Percentiles rank a stretch among this genome's conserved stretches.
These are phyloP conservation scores for Talaromyces sp. DNA, from an alignment of 2,329 filamentous ascomycete species.

Conservation along the genomic window DNA sequence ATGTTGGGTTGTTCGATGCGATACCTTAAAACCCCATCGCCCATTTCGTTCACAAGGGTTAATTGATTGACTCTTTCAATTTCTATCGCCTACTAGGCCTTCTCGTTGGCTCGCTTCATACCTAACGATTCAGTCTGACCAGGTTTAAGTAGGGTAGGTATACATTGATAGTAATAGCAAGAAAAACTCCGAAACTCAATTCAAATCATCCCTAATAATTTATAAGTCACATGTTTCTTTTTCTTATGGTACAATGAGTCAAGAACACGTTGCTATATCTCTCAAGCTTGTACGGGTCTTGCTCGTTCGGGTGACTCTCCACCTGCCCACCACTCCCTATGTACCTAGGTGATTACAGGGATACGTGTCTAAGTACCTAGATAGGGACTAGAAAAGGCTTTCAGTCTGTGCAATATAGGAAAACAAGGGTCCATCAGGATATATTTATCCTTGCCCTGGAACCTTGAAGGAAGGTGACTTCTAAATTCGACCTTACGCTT, in stretches of 20 bases:
- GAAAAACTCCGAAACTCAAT: neutral
- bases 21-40: neutral
- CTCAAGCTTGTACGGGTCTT: neutral
- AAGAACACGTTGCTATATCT: neutral
- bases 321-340: neutral
- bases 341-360: neutral
- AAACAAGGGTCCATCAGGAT: neutral
- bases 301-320: neutral
- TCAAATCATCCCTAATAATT: neutral
- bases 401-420: neutral
- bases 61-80: neutral
- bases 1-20: neutral
- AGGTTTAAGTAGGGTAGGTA: neutral
- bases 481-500: neutral
- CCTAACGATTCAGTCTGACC: neutral
- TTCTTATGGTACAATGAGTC: neutral
- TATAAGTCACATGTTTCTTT: neutral
- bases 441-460: neutral
- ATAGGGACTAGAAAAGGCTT: neutral
- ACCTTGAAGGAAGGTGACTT: neutral
- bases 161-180: neutral
- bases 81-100: neutral
- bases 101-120: neutral
- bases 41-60: neutral
- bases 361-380: neutral